These are phyloP conservation scores for Mucor velutinosus DNA, from an alignment of 371 early-diverging fungal genomes.

Conservation along the genomic window DNA sequence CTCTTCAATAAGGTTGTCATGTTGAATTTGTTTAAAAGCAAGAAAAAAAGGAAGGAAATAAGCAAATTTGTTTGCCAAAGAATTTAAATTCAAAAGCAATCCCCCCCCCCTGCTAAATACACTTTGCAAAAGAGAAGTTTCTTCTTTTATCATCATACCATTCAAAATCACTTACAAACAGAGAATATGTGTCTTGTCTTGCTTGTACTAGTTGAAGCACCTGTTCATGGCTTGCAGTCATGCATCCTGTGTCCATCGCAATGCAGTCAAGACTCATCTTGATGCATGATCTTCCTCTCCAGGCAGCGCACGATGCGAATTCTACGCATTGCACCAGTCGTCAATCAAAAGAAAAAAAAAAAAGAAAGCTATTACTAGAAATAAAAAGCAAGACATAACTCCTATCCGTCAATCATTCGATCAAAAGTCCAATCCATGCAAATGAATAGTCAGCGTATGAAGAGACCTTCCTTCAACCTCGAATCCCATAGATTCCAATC, in stretches of 20 bases:
- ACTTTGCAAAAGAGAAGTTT: neutral
- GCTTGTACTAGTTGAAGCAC: no score
- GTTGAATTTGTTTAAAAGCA: neutral
- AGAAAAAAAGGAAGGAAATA: neutral
- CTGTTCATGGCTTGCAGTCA: neutral
- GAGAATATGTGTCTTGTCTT: neutral
- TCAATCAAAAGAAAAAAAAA: no score
- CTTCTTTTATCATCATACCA: no score
- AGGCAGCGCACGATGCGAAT: no score
- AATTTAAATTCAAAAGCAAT: neutral
- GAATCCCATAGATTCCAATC: no score
- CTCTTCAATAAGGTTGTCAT: neutral
- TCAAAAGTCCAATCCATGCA: no score
- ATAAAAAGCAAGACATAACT: no score
- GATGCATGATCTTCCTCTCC: neutral
- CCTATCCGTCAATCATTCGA: no score
- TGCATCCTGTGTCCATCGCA: neutral
- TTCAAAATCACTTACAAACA: neutral
- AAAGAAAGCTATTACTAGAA: no score
- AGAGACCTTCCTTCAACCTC: no score
- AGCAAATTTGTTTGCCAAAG: neutral
- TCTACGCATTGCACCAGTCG: no score
- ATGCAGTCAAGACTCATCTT: neutral
- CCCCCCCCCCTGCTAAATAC: neutral
- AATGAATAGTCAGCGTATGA: no score